These are phyloP conservation scores for Silene latifolia DNA, from an alignment of 148 eudicot species.

Conservation along the genomic window DNA sequence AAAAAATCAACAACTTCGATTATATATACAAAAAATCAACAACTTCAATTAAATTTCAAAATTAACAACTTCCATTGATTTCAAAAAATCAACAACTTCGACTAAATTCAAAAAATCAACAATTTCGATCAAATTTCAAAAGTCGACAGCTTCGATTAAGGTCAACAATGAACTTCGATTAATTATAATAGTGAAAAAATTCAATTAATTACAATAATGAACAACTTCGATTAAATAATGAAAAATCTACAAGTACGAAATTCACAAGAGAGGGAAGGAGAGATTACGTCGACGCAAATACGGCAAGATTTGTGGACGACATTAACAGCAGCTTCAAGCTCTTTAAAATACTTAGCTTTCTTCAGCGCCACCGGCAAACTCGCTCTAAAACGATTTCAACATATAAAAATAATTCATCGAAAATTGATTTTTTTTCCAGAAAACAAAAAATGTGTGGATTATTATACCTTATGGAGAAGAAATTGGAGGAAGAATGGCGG, in stretches of 20 bases:
- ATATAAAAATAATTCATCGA: background rate
- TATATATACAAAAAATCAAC: background rate
- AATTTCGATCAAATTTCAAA: background rate
- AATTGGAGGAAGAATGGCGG: slow-evolving; percentile 30
- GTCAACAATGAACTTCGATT: too few relatives aligned
- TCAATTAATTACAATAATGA: too few relatives aligned
- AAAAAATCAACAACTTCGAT: too few relatives aligned
- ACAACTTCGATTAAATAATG: background rate
- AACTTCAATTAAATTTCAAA: background rate
- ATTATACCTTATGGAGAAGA: slow-evolving; percentile 41
- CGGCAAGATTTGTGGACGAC: slow-evolving; percentile 80
- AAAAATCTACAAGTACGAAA: background rate
- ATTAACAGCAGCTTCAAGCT: slow-evolving; percentile 75
- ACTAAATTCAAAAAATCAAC: background rate
- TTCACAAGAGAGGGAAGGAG: slow-evolving; percentile 1
- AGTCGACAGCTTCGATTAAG: background rate
- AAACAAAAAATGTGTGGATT: background rate
- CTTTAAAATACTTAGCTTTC: slow-evolving; percentile 61
- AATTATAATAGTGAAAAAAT: too few relatives aligned
- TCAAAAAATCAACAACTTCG: too few relatives aligned
- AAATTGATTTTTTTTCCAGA: background rate
- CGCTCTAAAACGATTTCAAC: slow-evolving; percentile 33
- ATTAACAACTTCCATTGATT: background rate
- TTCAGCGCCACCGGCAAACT: slow-evolving; percentile 54
- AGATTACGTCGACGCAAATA: slow-evolving; percentile 70